Conservation (phyloP, 2,329 filamentous ascomycete species). For the Stemphylium vesicarium region DNA sequence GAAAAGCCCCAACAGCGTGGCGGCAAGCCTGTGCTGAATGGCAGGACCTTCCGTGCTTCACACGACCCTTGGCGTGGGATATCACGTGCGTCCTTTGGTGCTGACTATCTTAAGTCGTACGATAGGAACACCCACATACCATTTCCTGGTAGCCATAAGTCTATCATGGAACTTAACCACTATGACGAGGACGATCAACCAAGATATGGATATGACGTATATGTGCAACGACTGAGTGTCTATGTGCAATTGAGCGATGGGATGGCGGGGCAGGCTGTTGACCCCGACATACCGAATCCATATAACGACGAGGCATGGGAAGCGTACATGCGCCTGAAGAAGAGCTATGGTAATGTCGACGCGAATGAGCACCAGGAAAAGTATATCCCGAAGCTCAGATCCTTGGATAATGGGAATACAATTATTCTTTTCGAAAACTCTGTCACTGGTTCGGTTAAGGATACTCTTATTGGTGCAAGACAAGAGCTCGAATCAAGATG, state of each 20-base stretch:
- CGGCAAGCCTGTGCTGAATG: slow-evolving; percentile 60
- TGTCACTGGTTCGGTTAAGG: slow-evolving; percentile 54
- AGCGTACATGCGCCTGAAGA: slow-evolving; percentile 42
- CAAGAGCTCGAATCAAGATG: slow-evolving; percentile 60
- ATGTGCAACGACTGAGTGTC: slow-evolving; percentile 57
- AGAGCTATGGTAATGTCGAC: slow-evolving; percentile 36
- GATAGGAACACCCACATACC: slow-evolving; percentile 30
- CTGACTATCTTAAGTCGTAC: slow-evolving; percentile 60
- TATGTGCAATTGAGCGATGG: slow-evolving; percentile 59
- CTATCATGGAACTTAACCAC: slow-evolving; percentile 59
- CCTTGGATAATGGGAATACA: slow-evolving; percentile 56
- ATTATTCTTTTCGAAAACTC: slow-evolving; percentile 62
- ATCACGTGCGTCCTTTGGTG: slow-evolving; percentile 57
- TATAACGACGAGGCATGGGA: slow-evolving; percentile 50
- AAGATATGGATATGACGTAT: slow-evolving; percentile 57
- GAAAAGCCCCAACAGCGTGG: slow-evolving; percentile 56
- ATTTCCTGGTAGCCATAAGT: slow-evolving; percentile 42
- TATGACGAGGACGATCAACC: slow-evolving; percentile 55
- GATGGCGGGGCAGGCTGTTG: slow-evolving; percentile 45
- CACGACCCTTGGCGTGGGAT: slow-evolving; percentile 60
- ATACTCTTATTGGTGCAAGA: slow-evolving; percentile 59
- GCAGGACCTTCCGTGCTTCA: slow-evolving; percentile 58
- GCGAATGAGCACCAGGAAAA: slow-evolving; percentile 38
- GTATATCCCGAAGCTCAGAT: slow-evolving; percentile 51
- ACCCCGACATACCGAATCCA: slow-evolving; percentile 55